Evolutionary conservation across 495 filamentous ascomycete species (phyloP), one percentile per base, ranked within the genome.

Genomic region (Penicillium pancosmium): DNA sequence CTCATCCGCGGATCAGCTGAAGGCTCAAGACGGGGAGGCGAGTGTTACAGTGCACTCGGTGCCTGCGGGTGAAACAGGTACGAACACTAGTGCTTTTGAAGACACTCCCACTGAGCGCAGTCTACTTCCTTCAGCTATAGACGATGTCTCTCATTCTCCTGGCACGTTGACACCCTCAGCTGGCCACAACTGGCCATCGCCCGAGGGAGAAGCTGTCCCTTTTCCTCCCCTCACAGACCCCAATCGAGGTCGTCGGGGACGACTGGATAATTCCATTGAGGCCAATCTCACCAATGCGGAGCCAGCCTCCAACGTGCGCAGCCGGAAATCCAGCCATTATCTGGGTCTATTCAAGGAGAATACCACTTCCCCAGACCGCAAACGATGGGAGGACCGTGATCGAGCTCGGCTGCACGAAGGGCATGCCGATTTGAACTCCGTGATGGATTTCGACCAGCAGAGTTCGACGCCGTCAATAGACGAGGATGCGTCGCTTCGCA

Each of bases 311-410:
- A 89, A 91, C 68, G 85, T 85, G 51, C 86, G 94, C 60, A 97
- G 92, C 73, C 86, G 94, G 57, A 98, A 98, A 76, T 88, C 93
- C 47, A 96, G 91, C 69, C 93, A 98, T 71, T 91, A 90, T 66
- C 73, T 98, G 47, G 86, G 94, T 4, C 82, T 97, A 52, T 98
- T 98, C 80, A 94, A 91, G 70, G 91, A 97, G 67, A 94, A 92
- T 57, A 88, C 91, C 23, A 76, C 75, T 11, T 80, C 77, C 12
- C 73, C 81, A 18, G 83, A 83, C 44, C 71, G 77, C 25, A 80
- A 77, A 60, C 63, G 71, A 61, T 66, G 70, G 48, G 76, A 80
- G 34, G 74, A 76, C 46, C 46, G 46, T 48, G 46, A 48, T 40
- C 72, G 72, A 19, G 60, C 51, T 27, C 62, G 61, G 31, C 61